Evolutionary conservation across 2,329 filamentous ascomycete species (phyloP).

Genomic region (Aspergillus luchuensis): DNA sequence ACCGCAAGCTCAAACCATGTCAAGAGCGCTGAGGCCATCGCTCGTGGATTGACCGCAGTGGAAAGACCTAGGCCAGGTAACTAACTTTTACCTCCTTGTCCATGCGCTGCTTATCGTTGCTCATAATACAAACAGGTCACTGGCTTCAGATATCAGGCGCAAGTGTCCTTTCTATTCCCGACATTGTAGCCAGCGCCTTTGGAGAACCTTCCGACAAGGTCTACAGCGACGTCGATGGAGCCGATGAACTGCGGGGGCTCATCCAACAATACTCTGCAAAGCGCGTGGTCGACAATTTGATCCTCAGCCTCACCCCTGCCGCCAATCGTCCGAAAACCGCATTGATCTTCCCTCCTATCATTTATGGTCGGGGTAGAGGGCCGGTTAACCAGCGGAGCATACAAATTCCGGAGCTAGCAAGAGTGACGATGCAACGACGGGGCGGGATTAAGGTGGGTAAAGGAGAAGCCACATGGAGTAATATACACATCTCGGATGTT

Average conservation of each 20-base stretch:
- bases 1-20: slow-evolving; percentile 38
- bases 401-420: slow-evolving; percentile 51
- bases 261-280: slow-evolving; percentile 52
- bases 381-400: slow-evolving; percentile 53
- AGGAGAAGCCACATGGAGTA: slow-evolving; percentile 60
- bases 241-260: slow-evolving; percentile 31
- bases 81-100: neutral
- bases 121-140: slow-evolving; percentile 22
- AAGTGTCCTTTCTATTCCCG: slow-evolving; percentile 40
- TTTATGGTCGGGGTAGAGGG: slow-evolving; percentile 57
- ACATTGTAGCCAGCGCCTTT: slow-evolving; percentile 35
- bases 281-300: slow-evolving; percentile 66
- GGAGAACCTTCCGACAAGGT: slow-evolving; percentile 33
- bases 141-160: slow-evolving; percentile 46
- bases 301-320: slow-evolving; percentile 51
- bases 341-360: slow-evolving; percentile 65
- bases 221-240: slow-evolving; percentile 41
- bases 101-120: neutral
- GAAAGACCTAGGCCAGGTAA: slow-evolving; percentile 36
- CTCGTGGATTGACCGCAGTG: slow-evolving; percentile 39
- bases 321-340: slow-evolving; percentile 53
- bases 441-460: slow-evolving; percentile 56
- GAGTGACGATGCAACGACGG: slow-evolving; percentile 46
- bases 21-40: slow-evolving; percentile 39
- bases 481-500: slow-evolving; percentile 62